Conservation (phyloP, 129 eudicot genomes). For the Glebionis coronaria region DNA sequence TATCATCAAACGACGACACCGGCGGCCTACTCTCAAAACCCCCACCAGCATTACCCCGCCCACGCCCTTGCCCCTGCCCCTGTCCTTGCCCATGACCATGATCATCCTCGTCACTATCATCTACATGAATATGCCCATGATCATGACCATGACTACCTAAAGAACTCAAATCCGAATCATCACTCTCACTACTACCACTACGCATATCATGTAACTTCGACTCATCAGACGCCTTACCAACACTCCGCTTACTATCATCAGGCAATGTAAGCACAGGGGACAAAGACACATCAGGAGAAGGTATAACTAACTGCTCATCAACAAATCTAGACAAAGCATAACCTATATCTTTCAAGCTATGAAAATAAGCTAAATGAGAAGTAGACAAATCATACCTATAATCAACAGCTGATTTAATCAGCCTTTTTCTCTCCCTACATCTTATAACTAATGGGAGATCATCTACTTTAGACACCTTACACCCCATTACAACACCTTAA, state of each 20-base stretch:
- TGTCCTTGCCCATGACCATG: not conserved
- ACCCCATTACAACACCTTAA: conserved; percentile 49
- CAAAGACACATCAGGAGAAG: conserved; percentile 40
- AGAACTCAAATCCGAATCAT: conserved; percentile 35
- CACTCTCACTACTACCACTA: conserved; percentile 37
- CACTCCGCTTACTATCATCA: conserved; percentile 34
- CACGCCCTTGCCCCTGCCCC: conserved; percentile 14
- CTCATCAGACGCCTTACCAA: conserved; percentile 18
- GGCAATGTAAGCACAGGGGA: conserved; percentile 73
- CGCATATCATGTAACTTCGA: conserved; percentile 32
- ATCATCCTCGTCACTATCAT: conserved; percentile 3
- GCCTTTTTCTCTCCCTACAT: conserved; percentile 65
- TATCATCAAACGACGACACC: not conserved
- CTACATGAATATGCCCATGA: conserved; percentile 1
- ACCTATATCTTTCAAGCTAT: conserved; percentile 65
- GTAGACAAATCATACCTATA: conserved; percentile 76
- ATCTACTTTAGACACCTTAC: conserved; percentile 69
- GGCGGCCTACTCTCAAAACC: conserved; percentile 15
- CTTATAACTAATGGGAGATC: conserved; percentile 72
- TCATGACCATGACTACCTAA: conserved; percentile 7
- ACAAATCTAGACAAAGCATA: conserved; percentile 72
- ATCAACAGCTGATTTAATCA: conserved; percentile 71
- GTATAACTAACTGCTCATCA: conserved; percentile 65
- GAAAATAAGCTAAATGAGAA: conserved; percentile 77
- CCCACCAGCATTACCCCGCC: conserved; percentile 22